phyloP scores from a whole-genome alignment of 495 filamentous ascomycete genomes.

The Viridothelium virens region DNA sequence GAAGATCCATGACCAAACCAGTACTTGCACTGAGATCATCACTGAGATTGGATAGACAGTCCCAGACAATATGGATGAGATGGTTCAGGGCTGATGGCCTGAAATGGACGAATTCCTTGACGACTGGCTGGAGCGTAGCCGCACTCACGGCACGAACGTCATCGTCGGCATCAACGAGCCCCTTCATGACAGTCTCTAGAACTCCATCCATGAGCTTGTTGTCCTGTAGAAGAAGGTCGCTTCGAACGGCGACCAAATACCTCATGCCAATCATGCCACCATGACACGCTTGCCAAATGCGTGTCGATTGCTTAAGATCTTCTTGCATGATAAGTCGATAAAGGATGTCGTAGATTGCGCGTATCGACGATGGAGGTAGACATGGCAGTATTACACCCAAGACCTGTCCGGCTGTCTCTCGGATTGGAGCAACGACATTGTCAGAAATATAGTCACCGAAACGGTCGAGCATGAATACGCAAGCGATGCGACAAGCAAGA shows the following conservation, averaged over 20 bases:
- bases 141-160: constrained; percentile 96
- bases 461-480: constrained; percentile 92
- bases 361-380: constrained; percentile 63
- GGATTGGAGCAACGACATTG: constrained; percentile 89
- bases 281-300: constrained; percentile 89
- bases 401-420: constrained; percentile 94
- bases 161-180: constrained; percentile 81
- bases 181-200: constrained; percentile 86
- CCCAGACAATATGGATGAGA: constrained; percentile 93
- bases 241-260: constrained; percentile 90
- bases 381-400: constrained; percentile 81
- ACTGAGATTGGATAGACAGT: constrained; percentile 86
- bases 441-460: constrained; percentile 98
- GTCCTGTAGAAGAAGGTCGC: constrained; percentile 78
- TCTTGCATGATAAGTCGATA: constrained; percentile 87
- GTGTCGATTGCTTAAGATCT: constrained; percentile 56
- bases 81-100: constrained; percentile 65
- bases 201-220: constrained; percentile 84
- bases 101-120: constrained; percentile 81
- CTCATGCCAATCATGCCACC: constrained; percentile 94
- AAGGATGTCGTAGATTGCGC: constrained; percentile 69
- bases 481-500: constrained; percentile 81
- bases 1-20: constrained; percentile 92
- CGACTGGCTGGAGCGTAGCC: constrained; percentile 90
- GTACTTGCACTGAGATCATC: constrained; percentile 97